Evolutionary conservation across 306 rosid species (phyloP), one percentile per base, ranked within the genome.

Genomic region (Abrus pulchellus): DNA sequence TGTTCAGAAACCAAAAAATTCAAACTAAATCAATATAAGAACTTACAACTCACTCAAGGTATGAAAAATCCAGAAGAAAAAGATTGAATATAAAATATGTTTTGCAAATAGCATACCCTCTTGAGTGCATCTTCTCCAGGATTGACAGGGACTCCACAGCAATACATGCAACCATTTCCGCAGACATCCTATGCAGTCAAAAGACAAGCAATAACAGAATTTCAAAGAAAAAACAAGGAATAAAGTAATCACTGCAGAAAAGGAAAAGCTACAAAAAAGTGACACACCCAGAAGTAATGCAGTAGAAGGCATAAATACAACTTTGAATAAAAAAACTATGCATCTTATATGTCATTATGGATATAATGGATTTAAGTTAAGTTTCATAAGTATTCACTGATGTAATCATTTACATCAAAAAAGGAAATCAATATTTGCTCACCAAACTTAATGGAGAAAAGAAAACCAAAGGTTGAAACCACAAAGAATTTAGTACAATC

Each of bases 111-210:
- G 83, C 90, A 85, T 88, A 94, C 99, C 99, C 99, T 81, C 88
- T 90, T 0, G 87, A 85, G 57, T 94, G 99, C 95, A 94, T 93
- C 86, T 92, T 94, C 90, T 94, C 99, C 54, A 94, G 85, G 56
- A 94, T 94, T 14, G 99, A 94, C 57, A 94, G 74, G 54, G 99
- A 94, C 86, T 94, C 99, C 1, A 88, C 99, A 12, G 99, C 99
- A 81, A 94, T 93, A 80, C 99, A 92, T 57, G 97, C 90, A 12
- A 93, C 97, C 99, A 94, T 94, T 84, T 94, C 99, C 0, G 94
- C 87, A 49, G 97, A 85, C 99, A 94, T 93, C 85, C 99, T 94
- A 86, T 11, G 28, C 36, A 49, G 45, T 53, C 38, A 72, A 78
- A 57, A 78, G 47, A 77, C 45, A 28, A 11, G 44, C 5, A 72